These are phyloP conservation scores for Candida silvatica DNA, from an alignment of 805 yeast species.

Conservation along the genomic window DNA sequence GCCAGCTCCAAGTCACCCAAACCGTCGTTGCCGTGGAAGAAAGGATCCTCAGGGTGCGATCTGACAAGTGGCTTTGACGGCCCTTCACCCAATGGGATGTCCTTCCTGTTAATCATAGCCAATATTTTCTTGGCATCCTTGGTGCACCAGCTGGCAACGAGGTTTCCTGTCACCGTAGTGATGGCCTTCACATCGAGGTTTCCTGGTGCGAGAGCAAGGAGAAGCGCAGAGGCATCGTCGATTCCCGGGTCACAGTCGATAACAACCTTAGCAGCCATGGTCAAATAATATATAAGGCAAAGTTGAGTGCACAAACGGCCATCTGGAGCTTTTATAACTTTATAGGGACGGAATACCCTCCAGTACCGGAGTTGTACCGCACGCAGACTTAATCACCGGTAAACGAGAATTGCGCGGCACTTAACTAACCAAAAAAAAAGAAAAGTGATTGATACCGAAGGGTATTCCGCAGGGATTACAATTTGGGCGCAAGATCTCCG, in stretches of 20 bases:
- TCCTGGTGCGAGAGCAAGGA: constrained; percentile 16
- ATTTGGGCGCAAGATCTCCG: no score
- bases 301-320: no score
- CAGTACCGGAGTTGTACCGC: no score
- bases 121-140: constrained; percentile 14
- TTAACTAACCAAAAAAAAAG: no score
- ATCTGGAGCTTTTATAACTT: neutral
- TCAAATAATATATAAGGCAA: no score
- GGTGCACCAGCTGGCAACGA: constrained; percentile 15
- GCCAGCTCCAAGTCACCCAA: constrained; percentile 16
- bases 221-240: constrained; percentile 18
- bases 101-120: constrained; percentile 11
- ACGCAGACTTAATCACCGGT: no score
- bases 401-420: no score
- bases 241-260: constrained; percentile 23
- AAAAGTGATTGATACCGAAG: no score
- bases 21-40: constrained; percentile 19
- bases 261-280: constrained; percentile 8
- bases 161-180: constrained; percentile 21
- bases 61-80: constrained; percentile 19
- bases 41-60: constrained; percentile 19
- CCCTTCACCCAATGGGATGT: constrained; percentile 20
- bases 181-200: constrained; percentile 18
- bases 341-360: no score
- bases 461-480: no score